A percentile compares a stretch with the other conserved stretches of the same genome.
Conservation (phyloP, 257 asterid genomes). For the Rauvolfia tetraphylla region DNA sequence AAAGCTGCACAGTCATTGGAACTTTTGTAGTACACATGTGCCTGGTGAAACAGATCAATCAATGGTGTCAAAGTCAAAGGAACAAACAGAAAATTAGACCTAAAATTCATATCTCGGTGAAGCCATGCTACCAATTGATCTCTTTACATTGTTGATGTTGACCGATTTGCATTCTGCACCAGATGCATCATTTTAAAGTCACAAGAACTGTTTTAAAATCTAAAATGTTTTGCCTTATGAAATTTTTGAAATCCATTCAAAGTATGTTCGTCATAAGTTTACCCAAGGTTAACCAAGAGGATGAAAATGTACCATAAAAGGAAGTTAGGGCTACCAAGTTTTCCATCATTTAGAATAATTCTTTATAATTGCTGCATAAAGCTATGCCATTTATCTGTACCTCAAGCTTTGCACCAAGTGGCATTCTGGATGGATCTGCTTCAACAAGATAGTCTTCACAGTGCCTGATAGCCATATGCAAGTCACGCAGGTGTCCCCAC, state of each 20-base stretch:
- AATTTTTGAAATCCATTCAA: background rate
- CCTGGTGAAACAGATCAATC: conserved; percentile 37
- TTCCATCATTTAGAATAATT: background rate
- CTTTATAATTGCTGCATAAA: background rate
- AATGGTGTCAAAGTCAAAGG: background rate
- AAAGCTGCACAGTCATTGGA: conserved; percentile 68
- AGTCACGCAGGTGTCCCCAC: conserved; percentile 79
- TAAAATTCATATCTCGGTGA: background rate
- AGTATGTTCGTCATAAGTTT: background rate
- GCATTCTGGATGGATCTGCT: conserved; percentile 48
- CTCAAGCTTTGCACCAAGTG: conserved; percentile 74
- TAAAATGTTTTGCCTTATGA: background rate
- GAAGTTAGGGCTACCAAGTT: background rate
- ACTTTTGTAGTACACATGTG: conserved; percentile 62
- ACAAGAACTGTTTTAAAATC: background rate
- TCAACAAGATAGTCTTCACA: conserved; percentile 70
- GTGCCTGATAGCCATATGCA: conserved; percentile 58
- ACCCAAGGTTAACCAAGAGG: no score
- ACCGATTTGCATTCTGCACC: background rate
- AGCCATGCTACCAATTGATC: background rate
- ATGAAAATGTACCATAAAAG: background rate
- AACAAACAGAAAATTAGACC: background rate
- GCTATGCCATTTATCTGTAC: conserved; percentile 18
- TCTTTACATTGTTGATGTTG: background rate
- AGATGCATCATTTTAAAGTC: background rate